These are phyloP conservation scores for Drechslerella coelobrocha DNA, from an alignment of 2,329 filamentous ascomycete species.

Conservation along the genomic window DNA sequence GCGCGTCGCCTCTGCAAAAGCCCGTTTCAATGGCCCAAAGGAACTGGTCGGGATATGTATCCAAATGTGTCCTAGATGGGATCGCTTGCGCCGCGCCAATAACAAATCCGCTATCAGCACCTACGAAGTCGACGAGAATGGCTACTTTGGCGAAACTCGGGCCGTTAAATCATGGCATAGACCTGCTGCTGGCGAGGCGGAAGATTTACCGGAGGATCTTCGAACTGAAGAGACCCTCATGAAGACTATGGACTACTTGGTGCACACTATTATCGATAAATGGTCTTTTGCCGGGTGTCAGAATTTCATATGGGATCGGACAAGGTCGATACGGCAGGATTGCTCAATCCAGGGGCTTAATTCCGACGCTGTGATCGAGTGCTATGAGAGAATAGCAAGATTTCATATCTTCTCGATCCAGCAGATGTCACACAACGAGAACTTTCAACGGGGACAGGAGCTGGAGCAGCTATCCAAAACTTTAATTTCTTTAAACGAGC, in stretches of 20 bases:
- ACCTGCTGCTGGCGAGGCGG: constrained; percentile 72
- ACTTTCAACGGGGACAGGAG: constrained; percentile 69
- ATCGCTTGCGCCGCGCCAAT: constrained; percentile 41
- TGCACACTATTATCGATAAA: constrained; percentile 67
- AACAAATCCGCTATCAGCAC: constrained; percentile 48
- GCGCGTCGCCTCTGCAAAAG: constrained; percentile 14
- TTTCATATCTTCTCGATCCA: constrained; percentile 73
- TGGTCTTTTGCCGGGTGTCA: constrained; percentile 66
- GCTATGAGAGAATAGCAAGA: constrained; percentile 70
- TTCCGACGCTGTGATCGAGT: constrained; percentile 66
- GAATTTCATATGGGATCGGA: constrained; percentile 73
- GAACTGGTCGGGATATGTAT: constrained; percentile 43
- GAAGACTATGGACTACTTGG: constrained; percentile 69
- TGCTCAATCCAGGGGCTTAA: constrained; percentile 70
- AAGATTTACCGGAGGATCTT: constrained; percentile 72
- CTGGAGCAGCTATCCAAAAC: constrained; percentile 72
- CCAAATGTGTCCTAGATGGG: constrained; percentile 46
- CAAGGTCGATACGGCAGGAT: constrained; percentile 71
- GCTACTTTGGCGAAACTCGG: constrained; percentile 55
- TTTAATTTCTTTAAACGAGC: constrained; percentile 69
- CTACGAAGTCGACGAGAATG: constrained; percentile 48
- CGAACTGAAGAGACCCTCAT: constrained; percentile 67
- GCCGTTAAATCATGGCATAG: constrained; percentile 74
- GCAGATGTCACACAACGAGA: constrained; percentile 66
- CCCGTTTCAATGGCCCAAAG: constrained; percentile 19